These are phyloP conservation scores for Candida sithepensis DNA, from an alignment of 805 yeast genomes.

Conservation along the genomic window DNA sequence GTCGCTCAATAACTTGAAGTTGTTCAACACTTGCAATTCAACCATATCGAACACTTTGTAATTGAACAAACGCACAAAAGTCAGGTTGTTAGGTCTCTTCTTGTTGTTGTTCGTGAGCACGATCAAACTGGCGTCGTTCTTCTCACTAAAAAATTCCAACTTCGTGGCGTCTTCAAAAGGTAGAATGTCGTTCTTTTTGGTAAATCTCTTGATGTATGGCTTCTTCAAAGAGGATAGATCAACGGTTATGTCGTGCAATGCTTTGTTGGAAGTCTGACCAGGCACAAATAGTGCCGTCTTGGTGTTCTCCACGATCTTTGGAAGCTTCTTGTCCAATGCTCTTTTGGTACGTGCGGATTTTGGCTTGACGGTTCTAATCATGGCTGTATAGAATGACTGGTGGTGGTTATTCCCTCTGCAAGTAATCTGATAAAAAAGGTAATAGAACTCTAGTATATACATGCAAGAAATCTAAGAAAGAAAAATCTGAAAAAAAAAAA, in stretches of 20 bases:
- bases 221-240: slow-evolving; percentile 88
- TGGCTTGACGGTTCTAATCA: slow-evolving; percentile 64
- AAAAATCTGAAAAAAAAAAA: slow-evolving; percentile 3
- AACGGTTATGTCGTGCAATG: slow-evolving; percentile 82
- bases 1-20: slow-evolving; percentile 70
- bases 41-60: slow-evolving; percentile 91
- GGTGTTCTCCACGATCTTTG: slow-evolving; percentile 84
- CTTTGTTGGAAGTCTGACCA: slow-evolving; percentile 74
- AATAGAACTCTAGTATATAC: no score
- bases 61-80: slow-evolving; percentile 86
- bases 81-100: slow-evolving; percentile 88
- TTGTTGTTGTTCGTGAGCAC: slow-evolving; percentile 79
- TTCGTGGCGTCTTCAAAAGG: slow-evolving; percentile 90
- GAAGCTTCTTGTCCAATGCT: slow-evolving; percentile 83
- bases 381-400: no score
- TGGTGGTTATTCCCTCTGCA: background rate
- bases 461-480: no score
- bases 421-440: no score
- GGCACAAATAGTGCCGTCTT: slow-evolving; percentile 90
- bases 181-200: slow-evolving; percentile 80
- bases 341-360: slow-evolving; percentile 95
- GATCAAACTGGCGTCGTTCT: slow-evolving; percentile 84
- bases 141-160: slow-evolving; percentile 89
- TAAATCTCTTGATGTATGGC: slow-evolving; percentile 83
- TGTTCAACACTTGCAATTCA: slow-evolving; percentile 71